A percentile compares a stretch with the other conserved stretches of the same genome.
Evolutionary conservation across 371 early-diverging fungal genomes (phyloP).

Genomic region (Circinella minor): DNA sequence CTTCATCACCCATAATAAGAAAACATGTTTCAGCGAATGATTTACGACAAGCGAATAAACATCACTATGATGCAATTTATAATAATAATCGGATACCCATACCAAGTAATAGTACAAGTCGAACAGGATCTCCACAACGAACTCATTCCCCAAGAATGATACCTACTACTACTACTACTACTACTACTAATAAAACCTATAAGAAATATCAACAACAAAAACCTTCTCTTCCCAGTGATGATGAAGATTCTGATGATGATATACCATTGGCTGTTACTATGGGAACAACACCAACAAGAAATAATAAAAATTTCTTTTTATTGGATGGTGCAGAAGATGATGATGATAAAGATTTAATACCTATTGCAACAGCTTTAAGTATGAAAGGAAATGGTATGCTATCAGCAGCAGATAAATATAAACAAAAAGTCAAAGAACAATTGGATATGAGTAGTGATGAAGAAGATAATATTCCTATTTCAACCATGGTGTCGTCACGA

Average conservation of each 20-base stretch:
- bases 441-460: constrained; percentile 15
- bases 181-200: background rate
- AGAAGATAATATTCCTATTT: constrained; percentile 16
- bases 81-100: background rate
- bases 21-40: background rate
- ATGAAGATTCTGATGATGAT: constrained; percentile 31
- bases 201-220: background rate
- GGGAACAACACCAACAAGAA: constrained; percentile 4
- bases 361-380: constrained; percentile 27
- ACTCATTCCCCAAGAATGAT: constrained; percentile 3
- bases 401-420: constrained; percentile 48
- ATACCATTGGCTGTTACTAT: constrained; percentile 18
- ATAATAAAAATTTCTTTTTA: constrained; percentile 10
- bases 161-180: background rate
- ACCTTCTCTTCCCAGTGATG: constrained; percentile 5
- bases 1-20: background rate
- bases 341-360: constrained; percentile 40
- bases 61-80: constrained; percentile 5
- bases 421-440: constrained; percentile 38
- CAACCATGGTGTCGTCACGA: background rate
- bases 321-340: constrained; percentile 32
- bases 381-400: constrained; percentile 13
- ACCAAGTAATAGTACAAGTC: constrained; percentile 2
- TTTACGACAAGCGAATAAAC: constrained; percentile 4
- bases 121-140: constrained; percentile 1